Conservation (phyloP, 116 monocot genomes). For the Cymodocea nodosa region DNA sequence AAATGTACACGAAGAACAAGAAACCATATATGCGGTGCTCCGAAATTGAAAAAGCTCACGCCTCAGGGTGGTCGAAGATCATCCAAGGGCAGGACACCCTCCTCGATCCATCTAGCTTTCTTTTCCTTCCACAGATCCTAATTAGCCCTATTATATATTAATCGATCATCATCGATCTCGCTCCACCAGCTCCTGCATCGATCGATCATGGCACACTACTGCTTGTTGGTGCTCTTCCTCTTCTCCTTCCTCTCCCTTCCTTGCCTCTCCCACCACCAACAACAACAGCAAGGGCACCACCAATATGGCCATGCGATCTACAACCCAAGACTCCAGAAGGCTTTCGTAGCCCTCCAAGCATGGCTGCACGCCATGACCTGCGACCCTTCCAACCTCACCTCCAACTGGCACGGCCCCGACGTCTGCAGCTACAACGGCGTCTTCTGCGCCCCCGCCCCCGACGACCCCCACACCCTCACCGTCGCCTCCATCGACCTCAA, state of each 20-base stretch:
- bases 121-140: too few species aligned
- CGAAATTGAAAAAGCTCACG: too few species aligned
- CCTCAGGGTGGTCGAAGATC: too few species aligned
- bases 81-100: too few species aligned
- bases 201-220: not conserved
- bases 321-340: slow-evolving; percentile 15
- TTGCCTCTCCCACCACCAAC: not conserved
- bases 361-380: slow-evolving; percentile 31
- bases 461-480: slow-evolving; percentile 17
- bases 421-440: slow-evolving; percentile 85
- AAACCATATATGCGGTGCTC: too few species aligned
- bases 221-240: not conserved
- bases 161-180: too few species aligned
- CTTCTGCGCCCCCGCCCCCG: slow-evolving; percentile 52
- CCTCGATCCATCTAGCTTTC: too few species aligned
- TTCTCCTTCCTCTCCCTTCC: not conserved
- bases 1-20: too few species aligned
- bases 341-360: slow-evolving; percentile 19
- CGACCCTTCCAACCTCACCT: slow-evolving; percentile 28
- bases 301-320: slow-evolving; percentile 3
- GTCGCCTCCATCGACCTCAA: slow-evolving; percentile 73
- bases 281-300: not conserved
- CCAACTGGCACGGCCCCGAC: slow-evolving; percentile 33
- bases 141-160: too few species aligned
- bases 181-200: too few species aligned